A percentile compares a stretch with the other conserved stretches of the same genome.
These are phyloP conservation scores for Aurinia saxatilis DNA, from an alignment of 345 rosid genomes.

Conservation along the genomic window DNA sequence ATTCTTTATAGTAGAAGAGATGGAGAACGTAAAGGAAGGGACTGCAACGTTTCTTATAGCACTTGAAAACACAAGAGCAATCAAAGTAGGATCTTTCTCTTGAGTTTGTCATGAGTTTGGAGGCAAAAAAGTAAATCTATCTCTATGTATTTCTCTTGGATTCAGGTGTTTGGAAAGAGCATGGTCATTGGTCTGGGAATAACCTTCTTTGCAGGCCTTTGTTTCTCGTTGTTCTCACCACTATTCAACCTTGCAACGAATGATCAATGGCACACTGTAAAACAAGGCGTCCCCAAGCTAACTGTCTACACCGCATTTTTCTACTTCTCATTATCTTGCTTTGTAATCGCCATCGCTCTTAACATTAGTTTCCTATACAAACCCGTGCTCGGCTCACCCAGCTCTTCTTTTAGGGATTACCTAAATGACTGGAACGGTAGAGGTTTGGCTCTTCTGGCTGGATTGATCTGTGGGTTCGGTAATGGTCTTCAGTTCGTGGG, in stretches of 20 bases:
- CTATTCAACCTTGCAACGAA: slow-evolving; percentile 80
- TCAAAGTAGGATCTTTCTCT: slow-evolving; percentile 40
- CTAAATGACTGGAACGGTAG: slow-evolving; percentile 67
- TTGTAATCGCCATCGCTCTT: slow-evolving; percentile 42
- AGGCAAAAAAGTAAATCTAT: neutral
- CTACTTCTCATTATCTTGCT: slow-evolving; percentile 64
- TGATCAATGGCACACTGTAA: slow-evolving; percentile 72
- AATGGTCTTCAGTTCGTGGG: slow-evolving; percentile 76
- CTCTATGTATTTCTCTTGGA: neutral
- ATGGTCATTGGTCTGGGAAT: slow-evolving; percentile 48
- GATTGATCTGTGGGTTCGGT: slow-evolving; percentile 72
- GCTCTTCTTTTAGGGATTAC: slow-evolving; percentile 53
- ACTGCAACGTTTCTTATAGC: slow-evolving; percentile 46
- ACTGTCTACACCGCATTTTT: slow-evolving; percentile 69
- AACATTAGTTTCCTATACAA: slow-evolving; percentile 49
- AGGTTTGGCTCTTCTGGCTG: slow-evolving; percentile 68
- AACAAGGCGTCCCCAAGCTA: slow-evolving; percentile 58
- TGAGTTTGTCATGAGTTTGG: neutral
- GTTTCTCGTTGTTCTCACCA: slow-evolving; percentile 80
- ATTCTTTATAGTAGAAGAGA: slow-evolving; percentile 18
- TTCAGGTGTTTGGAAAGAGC: slow-evolving; percentile 70
- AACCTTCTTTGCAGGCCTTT: slow-evolving; percentile 57
- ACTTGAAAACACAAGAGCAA: slow-evolving; percentile 60
- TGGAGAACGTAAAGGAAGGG: slow-evolving; percentile 38
- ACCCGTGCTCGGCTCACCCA: slow-evolving; percentile 47